These are phyloP conservation scores for Colletotrichum costaricense DNA, from an alignment of 2,329 filamentous ascomycete species.

Conservation along the genomic window DNA sequence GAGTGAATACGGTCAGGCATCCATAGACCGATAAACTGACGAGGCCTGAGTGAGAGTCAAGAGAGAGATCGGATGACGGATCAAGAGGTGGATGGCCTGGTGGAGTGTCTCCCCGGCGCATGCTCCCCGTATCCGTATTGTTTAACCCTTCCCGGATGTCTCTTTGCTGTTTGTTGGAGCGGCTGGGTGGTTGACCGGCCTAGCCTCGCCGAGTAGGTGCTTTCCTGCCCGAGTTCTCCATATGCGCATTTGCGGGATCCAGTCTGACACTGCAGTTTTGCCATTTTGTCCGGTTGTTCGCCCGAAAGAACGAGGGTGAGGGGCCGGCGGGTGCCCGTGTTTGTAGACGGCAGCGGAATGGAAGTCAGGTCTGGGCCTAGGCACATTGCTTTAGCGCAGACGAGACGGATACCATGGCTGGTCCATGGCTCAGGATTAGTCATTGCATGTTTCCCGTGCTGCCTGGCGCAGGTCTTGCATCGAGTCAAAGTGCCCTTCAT, in stretches of 20 bases:
- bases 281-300: conserved; percentile 6
- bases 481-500: neutral
- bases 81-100: neutral
- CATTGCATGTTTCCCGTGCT: neutral
- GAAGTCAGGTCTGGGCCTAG: neutral
- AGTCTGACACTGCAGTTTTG: neutral
- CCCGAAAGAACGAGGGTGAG: conserved; percentile 14
- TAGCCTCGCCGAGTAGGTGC: neutral
- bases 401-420: too few species aligned
- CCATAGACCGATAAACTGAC: neutral
- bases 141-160: neutral
- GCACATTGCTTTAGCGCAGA: neutral
- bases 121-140: neutral
- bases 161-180: conserved; percentile 7
- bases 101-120: neutral
- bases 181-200: neutral
- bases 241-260: neutral
- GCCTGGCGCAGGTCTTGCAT: neutral
- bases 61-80: conserved; percentile 13
- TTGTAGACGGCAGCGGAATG: neutral
- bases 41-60: neutral
- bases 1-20: neutral
- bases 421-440: neutral
- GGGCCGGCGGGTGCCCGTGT: conserved; percentile 4
- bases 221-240: neutral